Evolutionary conservation across 2,329 filamentous ascomycete genomes (phyloP), one percentile per base, ranked within the genome.

Genomic region (Aspergillus neoniger): DNA sequence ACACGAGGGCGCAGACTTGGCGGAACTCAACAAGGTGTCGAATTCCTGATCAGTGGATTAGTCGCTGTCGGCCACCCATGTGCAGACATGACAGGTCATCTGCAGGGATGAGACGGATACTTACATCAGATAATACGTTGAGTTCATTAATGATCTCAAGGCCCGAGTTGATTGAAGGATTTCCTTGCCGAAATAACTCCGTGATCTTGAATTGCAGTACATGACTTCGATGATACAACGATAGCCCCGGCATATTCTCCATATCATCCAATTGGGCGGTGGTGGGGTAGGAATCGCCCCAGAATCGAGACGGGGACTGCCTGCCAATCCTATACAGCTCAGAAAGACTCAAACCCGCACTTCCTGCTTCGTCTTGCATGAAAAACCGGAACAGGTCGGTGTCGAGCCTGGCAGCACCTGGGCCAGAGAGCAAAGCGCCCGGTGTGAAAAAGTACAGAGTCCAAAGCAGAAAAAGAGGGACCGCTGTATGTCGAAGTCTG

Each of bases 381-480:
- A 71, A 70, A n/a, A 67, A 64, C 12, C 64, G 63, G 19, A 64
- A 70, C 5, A 70, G 65, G 49, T 64, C 61, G 2, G 63, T 62
- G 19, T 70, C 65, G 2, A 68, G 36, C 38, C 55, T 56, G 0
- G 65, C 51, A 6, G 58, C 59, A 3, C 56, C 62, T 28, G 69
- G 60, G 0, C 65, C 65, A 39, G 63, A 67, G 55, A 69, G 68
- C 10, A 68, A 55, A 2, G 67, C 62, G 9, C 65, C 65, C 0
- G 69, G 69, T 0, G 69, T 70, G 36, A 67, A 71, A 38, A 70
- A 69, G 41, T 71, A 71, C 4, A 71, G 32, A 0, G 68, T 70
- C 69, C 68, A 70, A 23, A 71, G 65, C 10, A 71, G 63, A 44
- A 70, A 70, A 2, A 71, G 62, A 23, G 69, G 69, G 0, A 70